Conservation (phyloP, 257 asterid species). For the Osmanthus fragrans region DNA sequence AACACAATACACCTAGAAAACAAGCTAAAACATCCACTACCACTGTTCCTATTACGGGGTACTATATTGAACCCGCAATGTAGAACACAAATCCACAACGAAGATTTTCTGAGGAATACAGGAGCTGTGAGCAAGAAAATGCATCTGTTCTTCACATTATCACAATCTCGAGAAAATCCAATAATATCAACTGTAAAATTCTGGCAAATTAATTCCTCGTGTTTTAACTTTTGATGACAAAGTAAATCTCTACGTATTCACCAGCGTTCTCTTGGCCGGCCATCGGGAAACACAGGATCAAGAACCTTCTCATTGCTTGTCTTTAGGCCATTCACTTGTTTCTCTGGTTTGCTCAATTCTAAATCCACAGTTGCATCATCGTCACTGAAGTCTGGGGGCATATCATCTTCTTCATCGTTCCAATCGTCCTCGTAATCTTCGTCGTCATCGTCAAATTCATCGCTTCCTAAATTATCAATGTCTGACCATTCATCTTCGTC, state of each 20-base stretch:
- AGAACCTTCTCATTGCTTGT: conserved; percentile 48
- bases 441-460: conserved; percentile 37
- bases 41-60: conserved; percentile 16
- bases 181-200: conserved; percentile 2
- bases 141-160: neutral
- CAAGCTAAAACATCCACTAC: conserved; percentile 18
- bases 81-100: conserved; percentile 21
- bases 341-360: conserved; percentile 36
- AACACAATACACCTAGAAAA: no score
- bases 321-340: conserved; percentile 41
- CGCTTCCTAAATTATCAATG: conserved; percentile 58
- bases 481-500: conserved; percentile 69
- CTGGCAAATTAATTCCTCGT: conserved; percentile 10
- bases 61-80: conserved; percentile 13
- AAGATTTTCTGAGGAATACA: conserved; percentile 15
- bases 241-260: conserved; percentile 25
- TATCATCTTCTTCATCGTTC: conserved; percentile 69
- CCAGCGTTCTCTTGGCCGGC: conserved; percentile 93
- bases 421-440: conserved; percentile 54
- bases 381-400: conserved; percentile 71
- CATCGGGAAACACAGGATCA: conserved; percentile 79
- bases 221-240: neutral
- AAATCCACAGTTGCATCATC: conserved; percentile 44
- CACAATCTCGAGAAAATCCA: neutral
- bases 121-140: conserved; percentile 16